Evolutionary conservation across 2,329 filamentous ascomycete species (phyloP), one percentile per base, ranked within the genome.

Genomic region (Fusarium sambucinum): DNA sequence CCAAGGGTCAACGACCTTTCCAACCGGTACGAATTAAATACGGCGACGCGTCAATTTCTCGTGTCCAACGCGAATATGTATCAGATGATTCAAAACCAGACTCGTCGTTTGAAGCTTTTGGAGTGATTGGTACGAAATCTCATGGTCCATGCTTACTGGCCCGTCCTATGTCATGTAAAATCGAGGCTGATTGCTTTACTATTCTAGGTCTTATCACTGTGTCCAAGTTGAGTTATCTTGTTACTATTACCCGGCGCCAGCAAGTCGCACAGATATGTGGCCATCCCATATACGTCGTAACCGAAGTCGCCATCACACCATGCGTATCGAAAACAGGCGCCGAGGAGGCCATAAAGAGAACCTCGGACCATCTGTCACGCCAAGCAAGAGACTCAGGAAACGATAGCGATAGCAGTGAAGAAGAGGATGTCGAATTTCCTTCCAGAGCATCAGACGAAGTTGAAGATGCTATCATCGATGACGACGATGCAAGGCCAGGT

Each of bases 261-360:
- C 92, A 97, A 77, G 94, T 98, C 50, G 96, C 96, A 5, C 90
- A 94, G 68, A 89, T 98, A 50, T 89, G 90, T 68, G 93, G 93
- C 8, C 90, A 87, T 56, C 90, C 94, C 1, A 84, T 98, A 56
- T 99, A 96, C 78, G 90, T 93, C 38, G 88, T 97, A 62, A 96
- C 92, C 42, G 93, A 96, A 72, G 92, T 98, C 32, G 91, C 93
- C 9, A 83, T 98, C n/a, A 97, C 97, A 8, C 96, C 96, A 1
- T 89, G 96, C 54, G 87, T 90, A 3, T 95, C 92, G 8, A 90
- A 90, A 73, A 77, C 80, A 40, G 93, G 96, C 42, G 94, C 95
- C 6, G 85, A 88, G 64, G 85, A 86, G 29, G 91, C 93, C 11
- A 91, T 98, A 60, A 79, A 81, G 4, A 86, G 87, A 57, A 92